phyloP scores from a whole-genome alignment of 257 asterid genomes.

The Gardenia jasminoides region DNA sequence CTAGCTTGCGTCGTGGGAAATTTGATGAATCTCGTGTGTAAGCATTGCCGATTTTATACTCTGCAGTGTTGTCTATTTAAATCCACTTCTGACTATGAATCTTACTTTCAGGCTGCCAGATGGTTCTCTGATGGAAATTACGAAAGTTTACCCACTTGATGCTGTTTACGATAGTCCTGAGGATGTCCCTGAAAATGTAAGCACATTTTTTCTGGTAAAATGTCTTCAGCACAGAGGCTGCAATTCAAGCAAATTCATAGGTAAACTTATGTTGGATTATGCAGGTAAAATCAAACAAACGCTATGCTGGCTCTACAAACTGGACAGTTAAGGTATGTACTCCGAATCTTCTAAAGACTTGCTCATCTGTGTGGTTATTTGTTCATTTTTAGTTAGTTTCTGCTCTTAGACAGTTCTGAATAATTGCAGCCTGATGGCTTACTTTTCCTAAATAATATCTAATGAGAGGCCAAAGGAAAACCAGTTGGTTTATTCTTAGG shows the following conservation, averaged over 20 bases:
- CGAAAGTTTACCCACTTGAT: constrained; percentile 89
- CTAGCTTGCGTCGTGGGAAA: constrained; percentile 88
- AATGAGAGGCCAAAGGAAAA: neutral
- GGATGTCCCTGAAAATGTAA: constrained; percentile 98
- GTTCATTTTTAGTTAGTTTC: neutral
- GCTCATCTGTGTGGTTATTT: neutral
- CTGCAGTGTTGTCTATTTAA: constrained; percentile 5
- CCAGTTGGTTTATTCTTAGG: neutral
- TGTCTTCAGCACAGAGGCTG: neutral
- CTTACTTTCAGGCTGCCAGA: constrained; percentile 69
- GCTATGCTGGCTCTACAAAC: constrained; percentile 79
- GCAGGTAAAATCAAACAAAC: constrained; percentile 86
- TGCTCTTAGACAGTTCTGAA: neutral
- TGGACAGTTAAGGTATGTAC: constrained; percentile 94
- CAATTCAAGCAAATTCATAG: neutral
- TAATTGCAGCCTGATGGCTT: neutral
- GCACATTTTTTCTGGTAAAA: constrained; percentile 11
- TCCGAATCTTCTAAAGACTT: neutral
- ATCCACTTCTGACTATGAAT: constrained; percentile 15
- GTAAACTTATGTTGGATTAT: constrained; percentile 14
- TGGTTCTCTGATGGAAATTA: constrained; percentile 94
- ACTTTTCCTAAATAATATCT: neutral
- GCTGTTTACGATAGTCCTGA: constrained; percentile 85
- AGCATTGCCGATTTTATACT: constrained; percentile 17
- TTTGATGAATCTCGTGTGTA: constrained; percentile 91